Base-by-base conservation (phyloP, 2,329 filamentous ascomycete species). In the Xylaria sp. region DNA sequence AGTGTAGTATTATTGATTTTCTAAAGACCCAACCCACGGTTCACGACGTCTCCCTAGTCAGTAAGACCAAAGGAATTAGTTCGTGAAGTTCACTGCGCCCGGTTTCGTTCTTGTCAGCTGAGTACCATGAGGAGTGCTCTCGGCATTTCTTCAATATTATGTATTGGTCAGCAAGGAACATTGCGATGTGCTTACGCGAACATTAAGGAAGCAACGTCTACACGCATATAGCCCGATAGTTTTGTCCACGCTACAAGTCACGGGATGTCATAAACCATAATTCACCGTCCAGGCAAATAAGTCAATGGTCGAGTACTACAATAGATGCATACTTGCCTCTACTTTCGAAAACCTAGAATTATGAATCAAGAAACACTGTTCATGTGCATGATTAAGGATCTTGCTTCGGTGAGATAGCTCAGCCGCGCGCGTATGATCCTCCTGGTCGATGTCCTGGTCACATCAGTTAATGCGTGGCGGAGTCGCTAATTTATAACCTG, bases 391-490 rank as follows among this genome's bases (percentile, higher is more conserved):
- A 61, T 42, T 23, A 54, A 46, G 44, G 20, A 44, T 59, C 31
- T 20, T 28, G 13, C 23, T 28, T 20, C 3, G 11, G 13, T 56
- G 31, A 33, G 40, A 42, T 59, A 33, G 40, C 48, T 31, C 26
- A 59, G 65, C 54, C 54, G 59, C 59, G 59, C 59, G 59, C 51
- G 48, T 57, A 15, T 56, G 26, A 64, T 59, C 60, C 49, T 60
- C 11, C 20, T 7, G 20, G 17, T 7, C n/a, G 10, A n/a, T 26
- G 13, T 17, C 28, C 17, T 6, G 7, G 33, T 15, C 48, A 56
- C 20, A 17, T 56, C 28, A 10, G 38, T n/a, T 6, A 38, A 49
- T 33, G 54, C 13, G 6, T 46, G 38, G 46, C 7, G 17, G 9
- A 15, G 3, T 46, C 6, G 51, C 36, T 53, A 58, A 46, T 44